Percentiles rank a stretch among this genome's conserved stretches.
Evolutionary conservation across 257 asterid genomes (phyloP).

Genomic region (Paulownia fortunei): DNA sequence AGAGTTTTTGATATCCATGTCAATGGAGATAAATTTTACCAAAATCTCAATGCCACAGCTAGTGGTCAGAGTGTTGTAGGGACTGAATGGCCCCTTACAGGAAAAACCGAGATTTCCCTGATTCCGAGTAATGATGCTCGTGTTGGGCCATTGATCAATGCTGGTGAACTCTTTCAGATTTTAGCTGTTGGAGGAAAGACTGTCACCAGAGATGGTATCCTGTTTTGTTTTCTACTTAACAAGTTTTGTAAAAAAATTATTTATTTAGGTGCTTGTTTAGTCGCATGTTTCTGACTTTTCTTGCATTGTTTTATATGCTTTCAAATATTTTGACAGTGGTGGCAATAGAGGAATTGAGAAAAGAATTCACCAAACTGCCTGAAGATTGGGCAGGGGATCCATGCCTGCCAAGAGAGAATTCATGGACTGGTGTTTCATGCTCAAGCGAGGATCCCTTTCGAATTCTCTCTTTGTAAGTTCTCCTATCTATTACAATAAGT

Average conservation of each 20-base stretch:
- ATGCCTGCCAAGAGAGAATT: slow-evolving; percentile 61
- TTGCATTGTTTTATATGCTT: neutral
- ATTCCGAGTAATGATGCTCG: slow-evolving; percentile 48
- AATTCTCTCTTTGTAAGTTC: slow-evolving; percentile 68
- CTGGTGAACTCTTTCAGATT: slow-evolving; percentile 81
- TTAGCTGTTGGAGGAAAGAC: slow-evolving; percentile 62
- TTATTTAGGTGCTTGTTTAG: neutral
- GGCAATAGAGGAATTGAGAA: slow-evolving; percentile 60
- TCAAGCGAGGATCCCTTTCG: slow-evolving; percentile 40
- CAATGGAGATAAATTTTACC: slow-evolving; percentile 64
- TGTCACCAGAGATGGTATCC: slow-evolving; percentile 74
- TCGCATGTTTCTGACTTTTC: neutral
- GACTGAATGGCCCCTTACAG: slow-evolving; percentile 67
- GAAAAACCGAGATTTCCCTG: slow-evolving; percentile 58
- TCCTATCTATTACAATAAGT: neutral
- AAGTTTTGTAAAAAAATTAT: neutral
- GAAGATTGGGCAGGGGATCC: slow-evolving; percentile 96
- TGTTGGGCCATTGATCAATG: slow-evolving; percentile 85
- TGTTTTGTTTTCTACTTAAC: neutral
- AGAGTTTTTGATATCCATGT: slow-evolving; percentile 60
- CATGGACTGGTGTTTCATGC: slow-evolving; percentile 84
- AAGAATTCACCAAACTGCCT: slow-evolving; percentile 45
- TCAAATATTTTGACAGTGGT: slow-evolving; percentile 47
- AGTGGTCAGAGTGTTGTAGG: slow-evolving; percentile 65
- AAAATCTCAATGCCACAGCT: slow-evolving; percentile 64